Evolutionary conservation across 495 filamentous ascomycete genomes (phyloP).

Genomic region (Xanthoparmelia taractica): DNA sequence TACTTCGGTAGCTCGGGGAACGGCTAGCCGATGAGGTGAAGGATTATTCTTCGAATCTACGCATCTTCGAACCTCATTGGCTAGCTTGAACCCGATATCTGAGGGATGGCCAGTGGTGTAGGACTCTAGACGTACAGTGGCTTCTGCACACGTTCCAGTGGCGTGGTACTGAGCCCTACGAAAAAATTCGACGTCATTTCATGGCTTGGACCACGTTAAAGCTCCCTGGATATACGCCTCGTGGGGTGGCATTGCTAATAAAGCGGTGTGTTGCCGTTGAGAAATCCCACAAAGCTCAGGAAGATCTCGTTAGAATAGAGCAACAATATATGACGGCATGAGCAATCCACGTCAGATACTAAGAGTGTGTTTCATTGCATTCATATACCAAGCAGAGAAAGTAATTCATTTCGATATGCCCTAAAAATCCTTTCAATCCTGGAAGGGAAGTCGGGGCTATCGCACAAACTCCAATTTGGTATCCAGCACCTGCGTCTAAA

Average conservation of each 20-base stretch:
- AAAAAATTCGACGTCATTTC: no score
- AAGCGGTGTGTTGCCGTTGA: not conserved
- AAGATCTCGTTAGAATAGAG: not conserved
- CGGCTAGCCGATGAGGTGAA: not conserved
- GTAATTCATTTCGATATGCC: not conserved
- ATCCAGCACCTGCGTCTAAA: slow-evolving; percentile 44
- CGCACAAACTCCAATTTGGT: not conserved
- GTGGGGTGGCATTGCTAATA: not conserved
- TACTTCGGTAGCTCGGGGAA: not conserved
- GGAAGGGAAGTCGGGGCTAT: not conserved
- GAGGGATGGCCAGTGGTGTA: not conserved
- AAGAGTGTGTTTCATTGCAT: not conserved
- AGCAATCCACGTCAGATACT: not conserved
- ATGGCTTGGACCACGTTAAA: no score
- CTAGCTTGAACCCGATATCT: not conserved
- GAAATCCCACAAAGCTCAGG: not conserved
- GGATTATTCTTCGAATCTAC: not conserved
- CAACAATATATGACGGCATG: not conserved
- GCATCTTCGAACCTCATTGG: not conserved
- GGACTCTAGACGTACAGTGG: no score
- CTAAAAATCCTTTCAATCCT: not conserved
- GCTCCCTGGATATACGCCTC: not conserved
- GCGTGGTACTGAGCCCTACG: no score
- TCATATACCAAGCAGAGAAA: not conserved
- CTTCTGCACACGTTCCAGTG: no score